Percentiles rank a stretch among this genome's conserved stretches.
Evolutionary conservation across 768 basidiomycete genomes (phyloP).

Genomic region (Baorangia bicolor): DNA sequence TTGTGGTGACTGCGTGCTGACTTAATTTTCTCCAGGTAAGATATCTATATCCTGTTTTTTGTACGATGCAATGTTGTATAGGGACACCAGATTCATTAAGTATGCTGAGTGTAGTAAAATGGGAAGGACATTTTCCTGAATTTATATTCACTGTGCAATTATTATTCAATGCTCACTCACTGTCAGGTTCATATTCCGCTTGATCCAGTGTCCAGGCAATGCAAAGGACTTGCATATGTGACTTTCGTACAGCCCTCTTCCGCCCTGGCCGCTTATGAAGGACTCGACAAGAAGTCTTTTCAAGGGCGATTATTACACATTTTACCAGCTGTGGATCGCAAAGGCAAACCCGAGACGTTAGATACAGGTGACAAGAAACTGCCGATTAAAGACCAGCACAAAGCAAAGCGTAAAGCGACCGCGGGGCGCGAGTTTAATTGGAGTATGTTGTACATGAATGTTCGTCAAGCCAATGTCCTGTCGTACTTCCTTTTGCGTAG

Average conservation of each 20-base stretch:
- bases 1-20: background rate
- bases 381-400: constrained; percentile 57
- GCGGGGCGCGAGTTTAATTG: constrained; percentile 87
- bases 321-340: constrained; percentile 76
- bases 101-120: constrained; percentile 48
- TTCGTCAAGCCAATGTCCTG: constrained; percentile 45
- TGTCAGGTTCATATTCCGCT: constrained; percentile 57
- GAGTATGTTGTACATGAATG: constrained; percentile 97
- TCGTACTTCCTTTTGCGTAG: constrained; percentile 15
- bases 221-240: constrained; percentile 66
- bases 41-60: background rate
- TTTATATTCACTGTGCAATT: constrained; percentile 2
- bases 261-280: constrained; percentile 70
- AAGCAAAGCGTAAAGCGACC: constrained; percentile 59
- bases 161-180: background rate
- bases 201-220: constrained; percentile 42
- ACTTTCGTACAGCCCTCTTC: constrained; percentile 44
- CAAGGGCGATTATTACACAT: constrained; percentile 92
- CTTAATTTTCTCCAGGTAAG: constrained; percentile 12
- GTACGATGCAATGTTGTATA: constrained; percentile 22
- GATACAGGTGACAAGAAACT: constrained; percentile 44
- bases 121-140: constrained; percentile 54
- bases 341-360: constrained; percentile 43
- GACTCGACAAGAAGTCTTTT: constrained; percentile 80
- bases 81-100: constrained; percentile 57